Evolutionary conservation across 257 asterid species (phyloP).

Genomic region (Echites panduratus): DNA sequence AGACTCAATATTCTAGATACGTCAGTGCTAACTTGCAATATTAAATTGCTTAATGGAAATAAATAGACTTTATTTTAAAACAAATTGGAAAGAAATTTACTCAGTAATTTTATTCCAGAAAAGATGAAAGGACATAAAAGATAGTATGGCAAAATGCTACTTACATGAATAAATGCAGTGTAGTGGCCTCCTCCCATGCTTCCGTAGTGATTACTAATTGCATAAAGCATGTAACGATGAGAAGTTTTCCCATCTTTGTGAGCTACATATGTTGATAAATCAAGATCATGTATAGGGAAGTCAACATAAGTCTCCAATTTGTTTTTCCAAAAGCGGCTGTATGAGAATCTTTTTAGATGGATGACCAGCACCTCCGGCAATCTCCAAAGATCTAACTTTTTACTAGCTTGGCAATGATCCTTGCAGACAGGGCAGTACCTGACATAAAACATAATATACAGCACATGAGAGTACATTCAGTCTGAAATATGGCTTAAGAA

Average conservation of each 20-base stretch:
- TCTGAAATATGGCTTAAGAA: conserved; percentile 4
- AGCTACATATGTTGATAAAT: conserved; percentile 58
- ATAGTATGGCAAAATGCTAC: conserved; percentile 18
- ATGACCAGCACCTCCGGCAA: conserved; percentile 82
- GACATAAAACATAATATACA: not conserved
- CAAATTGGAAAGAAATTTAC: not conserved
- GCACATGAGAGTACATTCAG: not conserved
- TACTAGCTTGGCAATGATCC: conserved; percentile 86
- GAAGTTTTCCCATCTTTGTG: conserved; percentile 45
- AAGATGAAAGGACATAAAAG: not conserved
- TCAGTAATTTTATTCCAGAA: not conserved
- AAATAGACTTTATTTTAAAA: not conserved
- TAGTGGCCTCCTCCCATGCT: conserved; percentile 94
- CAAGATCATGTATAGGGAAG: conserved; percentile 77
- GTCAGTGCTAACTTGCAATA: not conserved
- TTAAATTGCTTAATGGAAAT: not conserved
- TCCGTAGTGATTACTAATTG: conserved; percentile 87
- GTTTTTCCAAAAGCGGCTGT: conserved; percentile 62
- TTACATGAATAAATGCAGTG: conserved; percentile 81
- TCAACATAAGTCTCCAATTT: conserved; percentile 81
- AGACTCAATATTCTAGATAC: not conserved
- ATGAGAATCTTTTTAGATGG: conserved; percentile 90
- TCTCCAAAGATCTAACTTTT: conserved; percentile 91
- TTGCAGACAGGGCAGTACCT: conserved; percentile 89
- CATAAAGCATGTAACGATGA: conserved; percentile 69